Percentiles rank a stretch among this genome's conserved stretches.
Evolutionary conservation across 192 early-diverging fungal genomes (phyloP).

Genomic region (Cladochytrium replicatum): DNA sequence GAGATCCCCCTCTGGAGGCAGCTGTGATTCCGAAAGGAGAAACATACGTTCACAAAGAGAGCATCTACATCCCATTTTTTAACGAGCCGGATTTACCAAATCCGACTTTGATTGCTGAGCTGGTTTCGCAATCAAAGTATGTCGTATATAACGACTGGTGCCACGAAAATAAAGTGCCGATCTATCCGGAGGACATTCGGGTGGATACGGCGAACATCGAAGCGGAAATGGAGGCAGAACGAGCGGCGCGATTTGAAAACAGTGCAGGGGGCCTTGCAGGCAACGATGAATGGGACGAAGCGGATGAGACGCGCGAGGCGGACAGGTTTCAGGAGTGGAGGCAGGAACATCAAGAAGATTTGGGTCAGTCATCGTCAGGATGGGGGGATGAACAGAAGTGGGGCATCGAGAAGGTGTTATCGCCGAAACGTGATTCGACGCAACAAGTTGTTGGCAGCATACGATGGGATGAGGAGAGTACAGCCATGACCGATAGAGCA

Average conservation of each 20-base stretch:
- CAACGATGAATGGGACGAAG: neutral
- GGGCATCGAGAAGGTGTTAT: no score
- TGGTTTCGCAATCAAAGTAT: constrained; percentile 21
- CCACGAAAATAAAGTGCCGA: constrained; percentile 1
- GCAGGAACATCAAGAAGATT: no score
- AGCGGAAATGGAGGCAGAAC: neutral
- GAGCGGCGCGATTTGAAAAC: neutral
- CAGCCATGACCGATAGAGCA: no score
- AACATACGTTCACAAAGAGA: constrained; percentile 29
- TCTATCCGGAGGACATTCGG: constrained; percentile 14
- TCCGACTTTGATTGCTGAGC: neutral
- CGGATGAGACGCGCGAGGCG: neutral
- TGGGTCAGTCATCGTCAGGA: no score
- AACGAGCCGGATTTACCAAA: neutral
- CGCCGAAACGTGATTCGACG: no score
- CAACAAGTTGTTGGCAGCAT: no score
- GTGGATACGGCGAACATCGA: constrained; percentile 7
- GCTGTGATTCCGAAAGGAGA: constrained; percentile 6
- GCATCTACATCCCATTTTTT: constrained; percentile 36
- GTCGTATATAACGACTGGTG: constrained; percentile 20
- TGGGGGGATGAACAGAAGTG: no score
- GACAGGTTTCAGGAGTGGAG: constrained; percentile 2
- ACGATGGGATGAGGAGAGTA: no score
- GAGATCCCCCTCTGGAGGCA: neutral
- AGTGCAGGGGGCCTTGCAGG: no score